Evolutionary conservation across 306 rosid genomes (phyloP), one percentile per base, ranked within the genome.

Genomic region (Boehmeria nivea): DNA sequence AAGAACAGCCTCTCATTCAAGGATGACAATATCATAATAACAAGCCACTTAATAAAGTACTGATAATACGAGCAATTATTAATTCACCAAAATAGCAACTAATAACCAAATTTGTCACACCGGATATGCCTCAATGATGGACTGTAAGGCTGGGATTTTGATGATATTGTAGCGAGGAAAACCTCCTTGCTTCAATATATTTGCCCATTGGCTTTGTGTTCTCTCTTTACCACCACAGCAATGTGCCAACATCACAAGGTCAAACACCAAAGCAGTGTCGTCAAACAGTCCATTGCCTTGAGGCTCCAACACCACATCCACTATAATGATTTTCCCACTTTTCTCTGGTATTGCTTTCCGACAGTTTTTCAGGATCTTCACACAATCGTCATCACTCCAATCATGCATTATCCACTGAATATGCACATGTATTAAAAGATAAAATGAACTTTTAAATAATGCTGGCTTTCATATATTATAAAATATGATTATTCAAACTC

Each of bases 361-460:
- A 34, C 73, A 66, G 2, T 66, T 66, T 38, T 60, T 66, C 56
- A 66, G 21, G 34, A 72, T 61, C 50, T 66, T 60, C 16, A 66
- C 39, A 38, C 77, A 62, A 26, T 49, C 44, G 12, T 34, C 60
- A 49, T 81, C 94, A 4, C 76, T 68, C 94, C 94, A 81, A 25
- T 77, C 83, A 39, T 87, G 89, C 54, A 87, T 45, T 23, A 87
- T 60, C 86, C 83, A 74, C 95, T 83, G n/a, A n/a, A n/a, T n/a
- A n/a, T n/a, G n/a, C n/a, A n/a, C n/a, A n/a, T n/a, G n/a, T n/a
- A n/a, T n/a, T n/a, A n/a, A n/a, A n/a, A n/a, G n/a, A n/a, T n/a
- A n/a, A n/a, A n/a, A n/a, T n/a, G n/a, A n/a, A n/a, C n/a, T n/a
- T n/a, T n/a, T n/a, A n/a, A n/a, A n/a, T n/a, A n/a, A n/a, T n/a